Conservation (phyloP, 148 eudicot genomes). For the Dianthus caryophyllus region DNA sequence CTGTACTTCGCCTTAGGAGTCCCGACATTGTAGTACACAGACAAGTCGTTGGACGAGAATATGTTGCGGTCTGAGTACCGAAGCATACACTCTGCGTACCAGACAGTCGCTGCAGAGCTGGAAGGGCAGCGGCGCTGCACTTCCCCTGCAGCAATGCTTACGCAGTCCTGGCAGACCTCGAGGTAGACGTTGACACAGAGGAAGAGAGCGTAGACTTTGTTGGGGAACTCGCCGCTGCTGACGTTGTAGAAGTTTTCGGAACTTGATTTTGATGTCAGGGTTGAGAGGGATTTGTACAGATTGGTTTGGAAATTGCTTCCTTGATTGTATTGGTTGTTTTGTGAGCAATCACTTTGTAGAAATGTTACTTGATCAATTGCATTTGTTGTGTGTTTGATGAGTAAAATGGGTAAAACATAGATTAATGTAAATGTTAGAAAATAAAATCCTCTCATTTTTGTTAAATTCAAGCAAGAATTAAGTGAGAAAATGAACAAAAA, state of each 20-base stretch:
- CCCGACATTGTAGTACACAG: not conserved
- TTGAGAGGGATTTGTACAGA: constrained; percentile 7
- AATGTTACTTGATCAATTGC: constrained; percentile 12
- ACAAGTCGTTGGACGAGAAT: constrained; percentile 13
- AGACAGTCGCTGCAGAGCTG: constrained; percentile 15
- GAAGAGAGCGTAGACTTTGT: constrained; percentile 21
- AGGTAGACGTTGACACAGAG: constrained; percentile 1
- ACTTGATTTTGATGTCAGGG: constrained; percentile 15
- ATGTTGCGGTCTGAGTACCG: constrained; percentile 20
- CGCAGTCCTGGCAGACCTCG: constrained; percentile 18
- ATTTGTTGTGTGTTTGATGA: not conserved
- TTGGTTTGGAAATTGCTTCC: constrained; percentile 18
- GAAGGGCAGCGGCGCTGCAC: constrained; percentile 11
- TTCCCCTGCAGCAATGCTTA: constrained; percentile 9
- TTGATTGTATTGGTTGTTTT: not conserved
- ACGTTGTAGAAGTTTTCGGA: constrained; percentile 15
- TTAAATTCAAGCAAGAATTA: not conserved
- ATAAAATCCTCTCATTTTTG: not conserved
- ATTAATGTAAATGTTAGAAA: not conserved
- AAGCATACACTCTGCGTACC: constrained; percentile 21
- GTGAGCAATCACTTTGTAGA: constrained; percentile 15
- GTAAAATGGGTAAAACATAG: not conserved
- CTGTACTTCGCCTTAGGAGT: not conserved
- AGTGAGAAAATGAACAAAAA: no score
- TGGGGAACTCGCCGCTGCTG: not conserved